Percentiles rank a stretch among this genome's conserved stretches.
Conservation (phyloP, 768 basidiomycete genomes). For the Amanita pseudoporphyria region DNA sequence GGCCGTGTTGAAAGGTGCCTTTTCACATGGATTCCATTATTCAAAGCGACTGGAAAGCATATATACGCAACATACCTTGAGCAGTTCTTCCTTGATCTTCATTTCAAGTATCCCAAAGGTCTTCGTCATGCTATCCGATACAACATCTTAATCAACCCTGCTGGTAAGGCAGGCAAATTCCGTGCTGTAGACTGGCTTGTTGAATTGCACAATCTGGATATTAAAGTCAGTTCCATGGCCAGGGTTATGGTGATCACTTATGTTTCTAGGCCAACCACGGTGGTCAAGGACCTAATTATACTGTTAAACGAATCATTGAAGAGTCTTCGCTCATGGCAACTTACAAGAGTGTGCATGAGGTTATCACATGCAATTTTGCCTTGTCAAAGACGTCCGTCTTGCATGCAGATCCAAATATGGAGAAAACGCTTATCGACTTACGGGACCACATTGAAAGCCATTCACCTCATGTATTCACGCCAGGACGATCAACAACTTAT, state of each 20-base stretch:
- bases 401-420: slow-evolving; percentile 2
- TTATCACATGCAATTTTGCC: slow-evolving; percentile 6
- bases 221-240: slow-evolving; percentile 11
- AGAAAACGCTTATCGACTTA: neutral
- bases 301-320: neutral
- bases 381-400: slow-evolving; percentile 21
- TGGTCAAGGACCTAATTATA: slow-evolving; percentile 1
- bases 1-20: too few relatives aligned
- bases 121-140: slow-evolving; percentile 6
- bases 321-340: neutral
- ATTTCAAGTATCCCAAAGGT: slow-evolving; percentile 16
- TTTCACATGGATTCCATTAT: neutral
- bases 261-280: neutral
- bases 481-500: neutral
- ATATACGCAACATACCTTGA: slow-evolving; percentile 23
- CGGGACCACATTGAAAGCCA: neutral
- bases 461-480: neutral
- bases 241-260: slow-evolving; percentile 1
- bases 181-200: too few relatives aligned
- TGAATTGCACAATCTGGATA: neutral
- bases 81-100: slow-evolving; percentile 18
- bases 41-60: too few relatives aligned
- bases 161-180: neutral
- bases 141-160: slow-evolving; percentile 1
- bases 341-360: neutral